phyloP scores from a whole-genome alignment of 2,329 filamentous ascomycete genomes.

The Pestalotiopsis sp. region DNA sequence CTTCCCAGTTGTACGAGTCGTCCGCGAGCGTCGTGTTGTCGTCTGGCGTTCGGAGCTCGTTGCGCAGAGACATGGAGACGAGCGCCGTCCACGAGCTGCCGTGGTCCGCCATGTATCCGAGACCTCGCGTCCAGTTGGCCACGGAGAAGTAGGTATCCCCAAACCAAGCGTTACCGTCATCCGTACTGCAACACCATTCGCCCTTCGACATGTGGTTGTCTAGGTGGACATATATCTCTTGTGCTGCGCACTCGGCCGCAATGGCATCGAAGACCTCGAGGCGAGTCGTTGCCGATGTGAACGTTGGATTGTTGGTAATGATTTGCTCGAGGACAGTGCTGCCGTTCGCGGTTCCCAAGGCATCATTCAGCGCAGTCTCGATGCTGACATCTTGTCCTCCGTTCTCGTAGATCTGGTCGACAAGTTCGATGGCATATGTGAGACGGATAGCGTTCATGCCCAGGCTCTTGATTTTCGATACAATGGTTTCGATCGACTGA shows the following conservation, averaged over 20 bases:
- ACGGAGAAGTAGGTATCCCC: conserved; percentile 62
- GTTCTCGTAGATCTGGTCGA: conserved; percentile 60
- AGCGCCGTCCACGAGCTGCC: conserved; percentile 51
- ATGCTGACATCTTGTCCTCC: conserved; percentile 49
- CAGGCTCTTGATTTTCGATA: conserved; percentile 58
- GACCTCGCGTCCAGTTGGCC: conserved; percentile 62
- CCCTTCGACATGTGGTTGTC: conserved; percentile 65
- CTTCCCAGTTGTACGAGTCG: conserved; percentile 56
- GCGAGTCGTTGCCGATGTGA: conserved; percentile 53
- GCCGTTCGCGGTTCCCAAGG: conserved; percentile 54
- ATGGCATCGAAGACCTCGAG: conserved; percentile 61
- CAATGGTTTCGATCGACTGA: conserved; percentile 57
- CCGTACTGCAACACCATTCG: conserved; percentile 59
- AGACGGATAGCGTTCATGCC: conserved; percentile 68
- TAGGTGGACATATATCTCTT: conserved; percentile 60
- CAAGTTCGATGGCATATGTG: conserved; percentile 66
- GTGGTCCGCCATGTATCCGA: conserved; percentile 62
- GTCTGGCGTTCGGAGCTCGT: conserved; percentile 53
- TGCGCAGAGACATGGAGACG: conserved; percentile 55
- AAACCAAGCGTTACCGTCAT: conserved; percentile 64
- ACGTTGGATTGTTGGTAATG: conserved; percentile 58
- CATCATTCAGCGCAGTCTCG: conserved; percentile 45
- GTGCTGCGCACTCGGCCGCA: conserved; percentile 57
- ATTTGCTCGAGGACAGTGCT: conserved; percentile 52
- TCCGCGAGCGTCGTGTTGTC: conserved; percentile 34